These are phyloP conservation scores for Dryadomyces quercivorus DNA, from an alignment of 2,329 filamentous ascomycete species.

Conservation along the genomic window DNA sequence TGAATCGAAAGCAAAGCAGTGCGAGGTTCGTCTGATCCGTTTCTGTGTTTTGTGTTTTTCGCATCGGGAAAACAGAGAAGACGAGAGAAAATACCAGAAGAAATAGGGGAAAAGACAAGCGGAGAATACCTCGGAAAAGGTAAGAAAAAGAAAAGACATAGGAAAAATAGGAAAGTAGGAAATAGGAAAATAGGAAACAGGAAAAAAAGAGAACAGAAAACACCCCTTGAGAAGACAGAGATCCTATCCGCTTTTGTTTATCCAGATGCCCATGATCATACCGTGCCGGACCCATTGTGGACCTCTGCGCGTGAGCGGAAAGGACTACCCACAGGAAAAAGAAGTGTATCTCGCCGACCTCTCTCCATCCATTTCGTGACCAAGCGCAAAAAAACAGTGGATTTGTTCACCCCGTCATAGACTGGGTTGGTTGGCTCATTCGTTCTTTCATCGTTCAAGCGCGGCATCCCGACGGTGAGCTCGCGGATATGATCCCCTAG, in stretches of 20 bases:
- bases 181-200: slow-evolving; percentile 1
- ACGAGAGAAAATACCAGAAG: background rate
- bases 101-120: background rate
- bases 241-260: slow-evolving; percentile 15
- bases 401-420: slow-evolving; percentile 5
- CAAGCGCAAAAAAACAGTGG: slow-evolving; percentile 8
- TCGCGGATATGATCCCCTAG: slow-evolving; percentile 21
- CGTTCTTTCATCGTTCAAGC: slow-evolving; percentile 7
- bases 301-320: slow-evolving; percentile 15
- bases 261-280: slow-evolving; percentile 20
- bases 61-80: background rate
- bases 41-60: background rate
- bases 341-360: slow-evolving; percentile 17
- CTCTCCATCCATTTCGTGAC: slow-evolving; percentile 12
- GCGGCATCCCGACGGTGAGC: slow-evolving; percentile 8
- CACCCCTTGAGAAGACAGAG: slow-evolving; percentile 9
- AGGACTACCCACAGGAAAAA: slow-evolving; percentile 16
- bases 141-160: background rate
- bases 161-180: slow-evolving; percentile 2
- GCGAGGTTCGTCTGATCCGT: background rate
- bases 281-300: slow-evolving; percentile 16
- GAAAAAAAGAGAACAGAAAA: slow-evolving; percentile 8
- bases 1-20: slow-evolving; percentile 1
- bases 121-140: background rate
- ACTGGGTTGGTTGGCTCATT: slow-evolving; percentile 8